Evolutionary conservation across 2,329 filamentous ascomycete genomes (phyloP).

Genomic region (Cyphellophora europaea): DNA sequence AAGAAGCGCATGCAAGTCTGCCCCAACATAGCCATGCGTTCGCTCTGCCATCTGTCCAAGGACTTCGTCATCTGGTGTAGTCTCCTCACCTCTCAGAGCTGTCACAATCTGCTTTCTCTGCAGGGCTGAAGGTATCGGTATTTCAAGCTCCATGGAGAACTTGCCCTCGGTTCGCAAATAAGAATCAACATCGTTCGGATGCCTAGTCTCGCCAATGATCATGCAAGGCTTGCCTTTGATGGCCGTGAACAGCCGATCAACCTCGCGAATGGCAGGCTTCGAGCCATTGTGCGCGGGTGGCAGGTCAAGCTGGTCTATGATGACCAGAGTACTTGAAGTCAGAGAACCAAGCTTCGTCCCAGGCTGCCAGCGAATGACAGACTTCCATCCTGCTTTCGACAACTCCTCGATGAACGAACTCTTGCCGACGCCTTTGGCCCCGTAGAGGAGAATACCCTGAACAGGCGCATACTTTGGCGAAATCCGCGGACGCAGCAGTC

Average conservation of each 20-base stretch:
- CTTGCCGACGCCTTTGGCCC: constrained; percentile 78
- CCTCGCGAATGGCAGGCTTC: constrained; percentile 22
- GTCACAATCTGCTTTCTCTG: constrained; percentile 67
- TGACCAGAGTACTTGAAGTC: constrained; percentile 14
- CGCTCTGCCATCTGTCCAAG: constrained; percentile 57
- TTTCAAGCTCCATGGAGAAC: constrained; percentile 58
- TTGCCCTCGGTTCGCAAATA: constrained; percentile 56
- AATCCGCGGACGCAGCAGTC: constrained; percentile 7
- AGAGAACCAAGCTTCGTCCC: constrained; percentile 37
- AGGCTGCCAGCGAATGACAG: constrained; percentile 42
- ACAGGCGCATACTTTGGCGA: constrained; percentile 15
- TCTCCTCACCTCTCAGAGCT: constrained; percentile 42
- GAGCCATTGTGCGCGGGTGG: background rate
- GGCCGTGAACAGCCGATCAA: constrained; percentile 31
- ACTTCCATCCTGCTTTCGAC: constrained; percentile 59
- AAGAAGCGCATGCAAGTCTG: constrained; percentile 62
- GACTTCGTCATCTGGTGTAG: constrained; percentile 41
- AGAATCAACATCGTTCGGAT: constrained; percentile 61
- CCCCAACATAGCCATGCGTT: constrained; percentile 80
- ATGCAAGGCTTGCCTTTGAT: constrained; percentile 48
- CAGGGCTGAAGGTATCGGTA: constrained; percentile 65
- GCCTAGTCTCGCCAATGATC: constrained; percentile 66
- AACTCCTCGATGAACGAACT: constrained; percentile 62
- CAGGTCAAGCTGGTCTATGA: constrained; percentile 8
- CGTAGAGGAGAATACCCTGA: constrained; percentile 65